phyloP scores from a whole-genome alignment of 1,284 basidiomycete species.

The Trametes versicolor region DNA sequence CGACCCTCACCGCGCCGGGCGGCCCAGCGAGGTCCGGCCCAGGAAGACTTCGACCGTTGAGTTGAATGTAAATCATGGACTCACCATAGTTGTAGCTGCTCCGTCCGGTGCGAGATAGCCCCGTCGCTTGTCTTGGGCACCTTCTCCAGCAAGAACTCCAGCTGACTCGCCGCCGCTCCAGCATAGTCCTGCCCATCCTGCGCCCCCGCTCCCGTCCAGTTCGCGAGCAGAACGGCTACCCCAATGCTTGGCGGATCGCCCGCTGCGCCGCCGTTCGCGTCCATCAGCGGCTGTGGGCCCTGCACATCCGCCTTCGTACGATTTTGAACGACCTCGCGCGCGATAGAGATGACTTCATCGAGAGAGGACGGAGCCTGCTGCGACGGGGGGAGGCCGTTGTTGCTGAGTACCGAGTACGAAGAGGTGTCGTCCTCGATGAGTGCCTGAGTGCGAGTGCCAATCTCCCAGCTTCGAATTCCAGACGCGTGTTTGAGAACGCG shows the following conservation, averaged over 20 bases:
- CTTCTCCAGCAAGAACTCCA: constrained; percentile 72
- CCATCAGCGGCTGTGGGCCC: constrained; percentile 61
- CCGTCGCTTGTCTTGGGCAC: constrained; percentile 79
- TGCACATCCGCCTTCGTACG: constrained; percentile 51
- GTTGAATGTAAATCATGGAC: constrained; percentile 29
- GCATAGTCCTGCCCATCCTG: constrained; percentile 62
- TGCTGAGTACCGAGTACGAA: constrained; percentile 67
- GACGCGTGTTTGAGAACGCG: not conserved
- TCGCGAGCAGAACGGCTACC: constrained; percentile 81
- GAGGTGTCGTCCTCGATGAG: constrained; percentile 76
- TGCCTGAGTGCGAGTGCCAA: constrained; percentile 81
- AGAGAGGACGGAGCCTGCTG: constrained; percentile 55
- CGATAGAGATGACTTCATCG: constrained; percentile 65
- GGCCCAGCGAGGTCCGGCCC: not conserved
- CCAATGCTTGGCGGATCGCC: constrained; percentile 88
- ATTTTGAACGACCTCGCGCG: constrained; percentile 61
- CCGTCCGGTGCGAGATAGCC: constrained; percentile 82
- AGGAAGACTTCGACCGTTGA: not conserved
- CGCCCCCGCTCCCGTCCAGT: constrained; percentile 65
- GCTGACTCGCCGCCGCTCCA: constrained; percentile 73
- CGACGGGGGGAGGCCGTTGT: constrained; percentile 45
- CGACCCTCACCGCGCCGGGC: not conserved
- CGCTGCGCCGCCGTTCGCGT: constrained; percentile 66
- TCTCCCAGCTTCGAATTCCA: constrained; percentile 71
- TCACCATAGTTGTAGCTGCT: constrained; percentile 77